Conservation (phyloP, 179 eudicot genomes). For the Patellifolia procumbens region DNA sequence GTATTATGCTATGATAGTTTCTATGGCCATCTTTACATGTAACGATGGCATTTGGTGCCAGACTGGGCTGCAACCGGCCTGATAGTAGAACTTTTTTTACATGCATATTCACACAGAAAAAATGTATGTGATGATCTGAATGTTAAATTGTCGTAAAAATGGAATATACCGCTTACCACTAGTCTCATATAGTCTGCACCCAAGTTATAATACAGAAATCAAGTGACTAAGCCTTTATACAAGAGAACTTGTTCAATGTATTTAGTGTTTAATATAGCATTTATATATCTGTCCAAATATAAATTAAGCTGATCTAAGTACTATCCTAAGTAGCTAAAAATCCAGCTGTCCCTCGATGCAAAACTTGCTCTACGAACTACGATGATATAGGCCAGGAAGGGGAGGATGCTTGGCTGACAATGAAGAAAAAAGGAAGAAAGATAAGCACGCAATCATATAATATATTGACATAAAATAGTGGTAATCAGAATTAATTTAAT, state of each 20-base stretch:
- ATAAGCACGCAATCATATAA: neutral
- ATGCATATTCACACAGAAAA: too few relatives aligned
- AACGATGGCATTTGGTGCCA: too few relatives aligned
- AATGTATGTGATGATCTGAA: neutral
- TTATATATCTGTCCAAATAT: neutral
- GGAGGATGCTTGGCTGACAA: conserved; percentile 31
- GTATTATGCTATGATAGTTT: too few relatives aligned
- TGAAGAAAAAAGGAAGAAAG: neutral
- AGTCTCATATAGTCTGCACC: neutral
- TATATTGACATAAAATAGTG: neutral
- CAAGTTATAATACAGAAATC: neutral
- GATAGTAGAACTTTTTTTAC: too few relatives aligned
- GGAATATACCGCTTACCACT: neutral
- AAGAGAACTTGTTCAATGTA: neutral
- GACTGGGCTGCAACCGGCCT: too few relatives aligned
- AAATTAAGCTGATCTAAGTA: neutral
- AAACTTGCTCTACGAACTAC: conserved; percentile 14
- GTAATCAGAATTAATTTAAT: neutral
- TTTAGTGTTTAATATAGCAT: neutral
- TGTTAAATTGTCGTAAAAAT: neutral
- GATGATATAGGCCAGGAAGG: conserved; percentile 34
- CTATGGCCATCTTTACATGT: too few relatives aligned
- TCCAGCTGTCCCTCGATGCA: neutral
- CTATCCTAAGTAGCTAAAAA: neutral
- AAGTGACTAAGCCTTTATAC: conserved; percentile 8